Evolutionary conservation across 2,329 filamentous ascomycete genomes (phyloP).

Genomic region (Onygena corvina): DNA sequence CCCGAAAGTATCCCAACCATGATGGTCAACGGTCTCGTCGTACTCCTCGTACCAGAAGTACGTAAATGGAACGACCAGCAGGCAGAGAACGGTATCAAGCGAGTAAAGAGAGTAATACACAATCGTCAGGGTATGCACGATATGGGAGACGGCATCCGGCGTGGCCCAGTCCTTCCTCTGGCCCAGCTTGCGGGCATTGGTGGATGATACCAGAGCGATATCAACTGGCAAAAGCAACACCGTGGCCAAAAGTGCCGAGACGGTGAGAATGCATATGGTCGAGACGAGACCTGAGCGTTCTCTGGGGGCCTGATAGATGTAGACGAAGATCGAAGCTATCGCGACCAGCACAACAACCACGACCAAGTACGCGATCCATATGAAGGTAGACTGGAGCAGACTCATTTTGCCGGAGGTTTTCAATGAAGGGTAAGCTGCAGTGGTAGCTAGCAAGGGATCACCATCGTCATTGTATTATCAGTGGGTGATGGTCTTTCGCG

Average conservation of each 20-base stretch:
- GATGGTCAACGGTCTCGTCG: slow-evolving; percentile 75
- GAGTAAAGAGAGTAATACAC: slow-evolving; percentile 92
- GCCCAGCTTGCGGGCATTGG: slow-evolving; percentile 60
- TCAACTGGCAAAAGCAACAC: slow-evolving; percentile 88
- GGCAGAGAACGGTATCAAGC: slow-evolving; percentile 76
- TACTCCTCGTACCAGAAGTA: slow-evolving; percentile 99
- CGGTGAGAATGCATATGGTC: slow-evolving; percentile 70
- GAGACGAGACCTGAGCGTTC: slow-evolving; percentile 76
- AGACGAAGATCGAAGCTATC: slow-evolving; percentile 73
- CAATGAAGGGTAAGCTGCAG: too few relatives aligned
- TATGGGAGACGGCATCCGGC: slow-evolving; percentile 62
- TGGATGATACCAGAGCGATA: slow-evolving; percentile 86
- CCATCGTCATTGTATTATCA: too few relatives aligned
- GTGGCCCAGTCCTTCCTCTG: slow-evolving; percentile 92
- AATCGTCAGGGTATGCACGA: slow-evolving; percentile 67
- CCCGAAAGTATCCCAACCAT: slow-evolving; percentile 58
- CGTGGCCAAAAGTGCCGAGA: slow-evolving; percentile 79
- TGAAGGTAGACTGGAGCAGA: slow-evolving; percentile 74
- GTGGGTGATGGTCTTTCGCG: too few relatives aligned
- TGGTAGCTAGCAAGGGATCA: too few relatives aligned
- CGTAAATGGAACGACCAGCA: slow-evolving; percentile 82
- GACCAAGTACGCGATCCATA: slow-evolving; percentile 87
- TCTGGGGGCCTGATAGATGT: slow-evolving; percentile 78
- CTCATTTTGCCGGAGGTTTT: slow-evolving; percentile 36
- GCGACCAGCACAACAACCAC: slow-evolving; percentile 65